Evolutionary conservation across 345 rosid species (phyloP).

Genomic region (Eutrema yunnanense): DNA sequence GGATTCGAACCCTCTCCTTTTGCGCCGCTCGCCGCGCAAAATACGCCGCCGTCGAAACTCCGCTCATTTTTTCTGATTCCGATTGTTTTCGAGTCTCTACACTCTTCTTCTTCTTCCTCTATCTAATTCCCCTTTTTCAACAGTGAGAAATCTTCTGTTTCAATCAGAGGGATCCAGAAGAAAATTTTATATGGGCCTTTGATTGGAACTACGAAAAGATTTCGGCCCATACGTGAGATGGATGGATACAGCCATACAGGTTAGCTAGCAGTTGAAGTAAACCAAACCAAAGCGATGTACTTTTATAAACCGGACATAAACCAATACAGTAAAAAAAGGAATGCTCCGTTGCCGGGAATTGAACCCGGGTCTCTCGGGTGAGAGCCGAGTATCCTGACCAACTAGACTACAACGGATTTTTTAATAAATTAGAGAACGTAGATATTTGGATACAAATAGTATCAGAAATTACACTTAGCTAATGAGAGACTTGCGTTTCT

Average conservation of each 20-base stretch:
- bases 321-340: neutral
- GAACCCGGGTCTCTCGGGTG: slow-evolving; percentile 48
- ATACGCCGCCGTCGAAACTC: slow-evolving; percentile 57
- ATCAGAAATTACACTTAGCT: neutral
- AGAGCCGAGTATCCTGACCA: slow-evolving; percentile 74
- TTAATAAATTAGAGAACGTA: neutral
- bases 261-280: neutral
- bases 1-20: slow-evolving; percentile 86
- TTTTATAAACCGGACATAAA: neutral
- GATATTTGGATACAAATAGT: neutral
- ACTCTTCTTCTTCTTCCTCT: neutral
- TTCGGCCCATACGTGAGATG: neutral
- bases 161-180: neutral
- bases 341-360: neutral
- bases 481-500: neutral
- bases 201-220: neutral
- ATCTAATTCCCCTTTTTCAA: neutral
- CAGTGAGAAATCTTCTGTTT: neutral
- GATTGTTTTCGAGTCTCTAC: slow-evolving; percentile 17
- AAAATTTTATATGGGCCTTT: neutral
- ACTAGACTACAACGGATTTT: slow-evolving; percentile 35
- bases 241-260: neutral
- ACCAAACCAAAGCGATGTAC: neutral
- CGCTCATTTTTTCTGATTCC: slow-evolving; percentile 48
- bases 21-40: slow-evolving; percentile 82